phyloP scores from a whole-genome alignment of 345 rosid genomes.

The Boechera stricta region DNA sequence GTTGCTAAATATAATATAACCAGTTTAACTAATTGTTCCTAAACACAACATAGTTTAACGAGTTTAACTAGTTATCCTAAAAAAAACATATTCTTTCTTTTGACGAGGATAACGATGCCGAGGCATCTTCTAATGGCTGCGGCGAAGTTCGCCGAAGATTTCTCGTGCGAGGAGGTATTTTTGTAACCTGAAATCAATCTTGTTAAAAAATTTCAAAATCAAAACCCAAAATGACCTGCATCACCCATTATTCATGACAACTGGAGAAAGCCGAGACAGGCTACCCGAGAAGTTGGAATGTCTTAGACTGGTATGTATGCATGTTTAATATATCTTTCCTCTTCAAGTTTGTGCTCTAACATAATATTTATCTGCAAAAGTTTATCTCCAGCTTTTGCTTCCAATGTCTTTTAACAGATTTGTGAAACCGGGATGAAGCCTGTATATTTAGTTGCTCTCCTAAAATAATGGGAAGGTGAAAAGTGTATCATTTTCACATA shows the following conservation, averaged over 20 bases:
- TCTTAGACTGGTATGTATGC: conserved; percentile 72
- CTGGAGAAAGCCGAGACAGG: conserved; percentile 72
- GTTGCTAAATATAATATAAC: too few species aligned
- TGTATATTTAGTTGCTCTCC: conserved; percentile 73
- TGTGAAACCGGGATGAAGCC: conserved; percentile 84
- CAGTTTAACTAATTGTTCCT: too few species aligned
- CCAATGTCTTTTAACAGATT: conserved; percentile 51
- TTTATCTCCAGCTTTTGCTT: conserved; percentile 14
- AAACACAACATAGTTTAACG: too few species aligned
- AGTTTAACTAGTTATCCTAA: too few species aligned
- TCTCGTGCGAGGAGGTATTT: too few species aligned
- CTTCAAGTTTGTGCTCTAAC: conserved; percentile 3
- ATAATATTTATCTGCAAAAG: background rate
- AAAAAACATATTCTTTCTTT: too few species aligned
- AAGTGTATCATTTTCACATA: conserved; percentile 89
- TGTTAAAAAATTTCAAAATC: too few species aligned
- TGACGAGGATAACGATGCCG: too few species aligned
- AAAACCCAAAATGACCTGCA: conserved; percentile 52
- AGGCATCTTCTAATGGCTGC: too few species aligned
- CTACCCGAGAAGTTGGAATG: conserved; percentile 88
- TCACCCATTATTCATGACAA: conserved; percentile 90
- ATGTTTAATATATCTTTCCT: conserved; percentile 9
- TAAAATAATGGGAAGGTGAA: conserved; percentile 72
- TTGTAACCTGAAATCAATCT: too few species aligned
- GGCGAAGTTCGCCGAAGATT: too few species aligned